Evolutionary conservation across 768 basidiomycete species (phyloP).

Genomic region (Phanerochaete carnosa): DNA sequence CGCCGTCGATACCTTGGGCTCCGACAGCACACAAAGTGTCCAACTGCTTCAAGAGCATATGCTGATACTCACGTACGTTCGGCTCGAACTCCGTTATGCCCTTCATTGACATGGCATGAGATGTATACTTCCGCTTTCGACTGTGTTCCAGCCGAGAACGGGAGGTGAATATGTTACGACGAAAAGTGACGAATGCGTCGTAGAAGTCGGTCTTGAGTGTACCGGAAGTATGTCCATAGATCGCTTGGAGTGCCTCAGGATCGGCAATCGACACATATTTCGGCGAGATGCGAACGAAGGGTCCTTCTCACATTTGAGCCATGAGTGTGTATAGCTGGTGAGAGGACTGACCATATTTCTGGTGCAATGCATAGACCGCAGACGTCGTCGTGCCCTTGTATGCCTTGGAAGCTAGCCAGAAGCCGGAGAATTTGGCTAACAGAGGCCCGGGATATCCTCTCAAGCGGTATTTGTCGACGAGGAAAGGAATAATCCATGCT

Average conservation of each 20-base stretch:
- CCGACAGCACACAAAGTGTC: slow-evolving; percentile 56
- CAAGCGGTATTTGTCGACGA: slow-evolving; percentile 28
- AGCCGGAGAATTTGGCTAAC: slow-evolving; percentile 32
- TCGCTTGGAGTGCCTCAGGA: too few relatives aligned
- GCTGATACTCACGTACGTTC: slow-evolving; percentile 58
- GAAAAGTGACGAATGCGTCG: slow-evolving; percentile 22
- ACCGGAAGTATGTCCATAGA: slow-evolving; percentile 40
- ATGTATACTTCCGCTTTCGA: slow-evolving; percentile 83
- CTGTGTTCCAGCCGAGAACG: slow-evolving; percentile 71
- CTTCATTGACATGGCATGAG: slow-evolving; percentile 74
- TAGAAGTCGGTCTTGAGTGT: slow-evolving; percentile 41
- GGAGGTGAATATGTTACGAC: slow-evolving; percentile 63
- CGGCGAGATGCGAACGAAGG: slow-evolving; percentile 36
- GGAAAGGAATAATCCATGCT: slow-evolving; percentile 31
- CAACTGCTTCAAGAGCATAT: slow-evolving; percentile 63
- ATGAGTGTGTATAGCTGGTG: not conserved
- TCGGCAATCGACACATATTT: too few relatives aligned
- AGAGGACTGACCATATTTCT: slow-evolving; percentile 34
- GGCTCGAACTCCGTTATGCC: slow-evolving; percentile 79
- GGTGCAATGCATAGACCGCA: slow-evolving; percentile 36
- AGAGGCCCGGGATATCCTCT: slow-evolving; percentile 34
- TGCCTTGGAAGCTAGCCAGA: slow-evolving; percentile 36
- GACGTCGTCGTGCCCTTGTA: slow-evolving; percentile 32
- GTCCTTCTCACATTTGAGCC: slow-evolving; percentile 20
- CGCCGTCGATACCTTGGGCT: slow-evolving; percentile 46